Conservation (phyloP, 768 basidiomycete species). For the Suillus fuscotomentosus region DNA sequence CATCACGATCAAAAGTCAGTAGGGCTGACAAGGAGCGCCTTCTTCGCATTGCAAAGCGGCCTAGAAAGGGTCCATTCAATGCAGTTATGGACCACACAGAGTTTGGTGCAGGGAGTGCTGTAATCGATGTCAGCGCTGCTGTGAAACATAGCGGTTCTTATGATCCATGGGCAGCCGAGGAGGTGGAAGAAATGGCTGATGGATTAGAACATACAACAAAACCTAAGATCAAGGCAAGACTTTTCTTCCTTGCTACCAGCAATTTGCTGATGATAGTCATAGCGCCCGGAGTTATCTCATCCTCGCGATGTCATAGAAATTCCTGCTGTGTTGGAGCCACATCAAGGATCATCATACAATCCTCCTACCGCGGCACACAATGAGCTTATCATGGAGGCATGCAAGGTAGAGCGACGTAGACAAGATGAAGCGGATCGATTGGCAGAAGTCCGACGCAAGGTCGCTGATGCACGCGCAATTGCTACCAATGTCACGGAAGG, state of each 20-base stretch:
- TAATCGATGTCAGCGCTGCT: slow-evolving; percentile 64
- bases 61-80: slow-evolving; percentile 72
- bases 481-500: slow-evolving; percentile 32
- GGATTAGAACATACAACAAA: slow-evolving; percentile 38
- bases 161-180: slow-evolving; percentile 55
- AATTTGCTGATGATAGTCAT: not conserved
- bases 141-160: slow-evolving; percentile 66
- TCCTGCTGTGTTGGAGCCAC: slow-evolving; percentile 69
- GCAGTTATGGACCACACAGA: slow-evolving; percentile 66
- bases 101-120: slow-evolving; percentile 61
- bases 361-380: slow-evolving; percentile 73
- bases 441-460: slow-evolving; percentile 51
- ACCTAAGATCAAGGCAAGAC: slow-evolving; percentile 52
- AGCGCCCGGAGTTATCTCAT: slow-evolving; percentile 50
- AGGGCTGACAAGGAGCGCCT: slow-evolving; percentile 74
- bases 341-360: slow-evolving; percentile 88
- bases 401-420: slow-evolving; percentile 60
- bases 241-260: not conserved
- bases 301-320: slow-evolving; percentile 55
- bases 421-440: slow-evolving; percentile 53
- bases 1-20: slow-evolving; percentile 40
- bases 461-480: slow-evolving; percentile 44
- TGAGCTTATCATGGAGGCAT: slow-evolving; percentile 66
- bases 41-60: slow-evolving; percentile 71
- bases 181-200: slow-evolving; percentile 38